Base-by-base conservation (phyloP, 805 yeast species). In the Barnettozyma wickerhamii region DNA sequence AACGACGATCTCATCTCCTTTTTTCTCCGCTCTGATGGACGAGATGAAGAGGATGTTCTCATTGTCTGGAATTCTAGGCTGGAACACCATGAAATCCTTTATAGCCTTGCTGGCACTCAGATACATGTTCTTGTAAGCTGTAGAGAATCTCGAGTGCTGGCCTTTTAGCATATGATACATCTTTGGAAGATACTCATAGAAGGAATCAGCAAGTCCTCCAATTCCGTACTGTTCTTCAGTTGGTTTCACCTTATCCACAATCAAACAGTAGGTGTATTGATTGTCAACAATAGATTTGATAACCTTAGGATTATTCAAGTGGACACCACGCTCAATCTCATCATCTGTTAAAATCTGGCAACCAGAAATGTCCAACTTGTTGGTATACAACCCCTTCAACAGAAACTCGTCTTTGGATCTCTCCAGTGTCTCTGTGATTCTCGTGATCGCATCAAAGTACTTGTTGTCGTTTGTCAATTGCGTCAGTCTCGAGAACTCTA, bases 401-500 rank as follows among this genome's bases (percentile, higher is more conserved):
- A 54, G 52, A 35, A 64, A 66, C 10, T 63, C 52, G 34, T 48
- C 17, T 4, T 23, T 10, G 10, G 70, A 64, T 5, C 59, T 59
- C 19, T 63, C 55, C 15, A 74, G 47, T 20, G 55, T 60, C 19
- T 66, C 55, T 5, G 71, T 71, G 15, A 75, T 60, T 30, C 73
- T 63, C 19, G 70, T 70, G 13, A 71, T 64, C 7, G 75, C 76
- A 45, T 75, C 73, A 53, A 64, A 75, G 55, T 75, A 79, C 35
- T 60, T 63, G 43, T 68, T 55, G 36, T 74, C 66, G 5, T 66
- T 65, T 1, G 81, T 72, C 19, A 78, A 40, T 43, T 76, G 79
- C 1, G 81, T 61, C 33, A 78, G 52, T 30, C 75, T 62, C 7
- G 77, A 64, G 42, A 78, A 73, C 49, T 78, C 84, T 31, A 78